Evolutionary conservation across 805 yeast genomes (phyloP).

Genomic region (Metschnikowia arizonensis): DNA sequence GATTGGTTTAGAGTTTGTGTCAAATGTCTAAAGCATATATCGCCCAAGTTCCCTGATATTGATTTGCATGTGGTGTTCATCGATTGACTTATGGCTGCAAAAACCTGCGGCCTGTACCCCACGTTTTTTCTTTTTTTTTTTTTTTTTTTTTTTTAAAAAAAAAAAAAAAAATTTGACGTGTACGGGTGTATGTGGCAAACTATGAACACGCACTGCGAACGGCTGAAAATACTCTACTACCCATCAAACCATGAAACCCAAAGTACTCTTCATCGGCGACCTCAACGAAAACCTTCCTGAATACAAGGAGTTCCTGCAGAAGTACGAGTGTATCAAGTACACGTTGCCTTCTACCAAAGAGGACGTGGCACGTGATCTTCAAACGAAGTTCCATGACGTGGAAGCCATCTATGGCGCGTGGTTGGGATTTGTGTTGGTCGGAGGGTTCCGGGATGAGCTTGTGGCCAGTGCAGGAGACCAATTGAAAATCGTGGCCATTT

Average conservation of each 20-base stretch:
- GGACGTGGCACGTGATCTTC: conserved; percentile 38
- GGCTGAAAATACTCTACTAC: background rate
- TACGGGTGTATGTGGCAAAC: background rate
- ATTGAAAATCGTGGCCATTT: conserved; percentile 47
- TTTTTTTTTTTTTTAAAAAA: too few relatives aligned
- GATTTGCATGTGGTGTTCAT: background rate
- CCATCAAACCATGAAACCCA: conserved; percentile 14
- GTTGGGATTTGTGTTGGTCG: conserved; percentile 49
- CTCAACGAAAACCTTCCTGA: conserved; percentile 45
- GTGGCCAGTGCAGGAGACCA: conserved; percentile 42
- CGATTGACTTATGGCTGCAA: background rate
- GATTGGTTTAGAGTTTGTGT: background rate
- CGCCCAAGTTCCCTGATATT: background rate
- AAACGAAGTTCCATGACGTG: conserved; percentile 39
- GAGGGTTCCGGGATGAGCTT: conserved; percentile 46
- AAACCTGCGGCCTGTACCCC: background rate
- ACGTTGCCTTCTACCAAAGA: conserved; percentile 37
- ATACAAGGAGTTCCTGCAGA: conserved; percentile 37
- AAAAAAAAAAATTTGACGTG: background rate
- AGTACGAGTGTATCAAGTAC: conserved; percentile 39
- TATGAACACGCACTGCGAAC: conserved; percentile 1
- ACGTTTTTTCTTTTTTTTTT: too few relatives aligned
- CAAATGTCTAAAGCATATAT: background rate
- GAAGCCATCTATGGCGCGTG: conserved; percentile 58
- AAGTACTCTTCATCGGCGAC: conserved; percentile 49